Evolutionary conservation across 2,329 filamentous ascomycete genomes (phyloP).

Genomic region (Blastomyces silverae): DNA sequence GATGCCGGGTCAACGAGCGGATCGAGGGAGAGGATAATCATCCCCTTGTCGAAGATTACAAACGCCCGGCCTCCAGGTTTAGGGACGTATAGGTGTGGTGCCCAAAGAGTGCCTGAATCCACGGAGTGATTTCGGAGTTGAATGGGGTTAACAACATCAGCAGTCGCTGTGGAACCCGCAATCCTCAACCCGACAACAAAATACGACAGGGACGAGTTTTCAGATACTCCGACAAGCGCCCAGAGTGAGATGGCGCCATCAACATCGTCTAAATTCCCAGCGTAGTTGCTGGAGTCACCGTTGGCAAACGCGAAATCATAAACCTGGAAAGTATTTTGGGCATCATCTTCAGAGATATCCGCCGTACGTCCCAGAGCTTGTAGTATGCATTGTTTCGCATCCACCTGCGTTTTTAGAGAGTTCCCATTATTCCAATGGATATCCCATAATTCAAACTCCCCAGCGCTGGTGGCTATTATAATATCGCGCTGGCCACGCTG

Average conservation of each 20-base stretch:
- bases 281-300: constrained; percentile 20
- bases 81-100: constrained; percentile 68
- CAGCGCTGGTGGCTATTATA: constrained; percentile 69
- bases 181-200: constrained; percentile 66
- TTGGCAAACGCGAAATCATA: constrained; percentile 66
- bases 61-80: constrained; percentile 74
- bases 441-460: constrained; percentile 76
- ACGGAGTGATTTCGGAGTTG: constrained; percentile 55
- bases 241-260: constrained; percentile 52
- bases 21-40: constrained; percentile 68
- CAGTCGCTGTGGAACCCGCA: constrained; percentile 45
- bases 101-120: constrained; percentile 34
- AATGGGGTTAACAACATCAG: constrained; percentile 63
- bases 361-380: constrained; percentile 54
- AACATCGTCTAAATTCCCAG: constrained; percentile 42
- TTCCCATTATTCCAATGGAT: constrained; percentile 82
- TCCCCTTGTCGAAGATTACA: constrained; percentile 68
- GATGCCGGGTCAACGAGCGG: constrained; percentile 64
- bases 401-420: constrained; percentile 63
- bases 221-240: constrained; percentile 54
- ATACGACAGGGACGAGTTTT: constrained; percentile 55
- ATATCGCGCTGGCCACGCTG: constrained; percentile 79
- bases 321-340: constrained; percentile 59
- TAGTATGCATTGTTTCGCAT: constrained; percentile 60
- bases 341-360: constrained; percentile 44